Percentiles rank a stretch among this genome's conserved stretches.
Conservation (phyloP, 2,329 filamentous ascomycete genomes). For the Penicillium corylophilum region DNA sequence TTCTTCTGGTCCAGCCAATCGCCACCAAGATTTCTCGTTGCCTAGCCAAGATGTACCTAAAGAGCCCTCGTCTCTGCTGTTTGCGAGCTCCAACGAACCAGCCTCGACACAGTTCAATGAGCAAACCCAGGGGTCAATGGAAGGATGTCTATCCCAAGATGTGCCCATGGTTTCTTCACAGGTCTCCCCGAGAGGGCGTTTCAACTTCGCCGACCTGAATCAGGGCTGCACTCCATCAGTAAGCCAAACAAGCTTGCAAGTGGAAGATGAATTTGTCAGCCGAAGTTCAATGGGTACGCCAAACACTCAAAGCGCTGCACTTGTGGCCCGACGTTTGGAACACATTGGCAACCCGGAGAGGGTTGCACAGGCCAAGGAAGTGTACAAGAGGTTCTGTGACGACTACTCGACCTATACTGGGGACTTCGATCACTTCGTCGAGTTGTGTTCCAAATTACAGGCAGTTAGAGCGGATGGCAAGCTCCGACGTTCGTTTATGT, state of each 20-base stretch:
- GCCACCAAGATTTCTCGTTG: constrained; percentile 13
- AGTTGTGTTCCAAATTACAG: constrained; percentile 39
- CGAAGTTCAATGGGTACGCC: not conserved
- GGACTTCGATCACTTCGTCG: constrained; percentile 38
- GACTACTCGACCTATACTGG: constrained; percentile 43
- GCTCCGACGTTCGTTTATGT: constrained; percentile 39
- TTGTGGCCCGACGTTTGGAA: constrained; percentile 22
- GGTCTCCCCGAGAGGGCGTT: constrained; percentile 13
- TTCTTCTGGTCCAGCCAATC: constrained; percentile 23
- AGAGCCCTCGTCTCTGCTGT: constrained; percentile 18
- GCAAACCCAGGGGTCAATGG: constrained; percentile 4
- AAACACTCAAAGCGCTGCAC: constrained; percentile 10
- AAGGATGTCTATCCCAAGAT: not conserved
- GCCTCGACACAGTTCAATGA: constrained; percentile 5
- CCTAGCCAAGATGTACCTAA: constrained; percentile 8
- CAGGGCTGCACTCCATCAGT: constrained; percentile 15
- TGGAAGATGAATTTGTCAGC: not conserved
- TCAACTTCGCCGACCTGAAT: constrained; percentile 7
- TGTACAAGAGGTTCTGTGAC: constrained; percentile 39
- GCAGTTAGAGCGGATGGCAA: constrained; percentile 29
- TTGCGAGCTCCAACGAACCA: constrained; percentile 19
- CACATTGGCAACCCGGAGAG: constrained; percentile 21
- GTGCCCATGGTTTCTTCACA: constrained; percentile 4
- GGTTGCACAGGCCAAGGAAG: constrained; percentile 23
- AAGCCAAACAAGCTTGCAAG: not conserved